Evolutionary conservation across 2,329 filamentous ascomycete species (phyloP), one percentile per base, ranked within the genome.

Genomic region (Penicillium hesseltinei): DNA sequence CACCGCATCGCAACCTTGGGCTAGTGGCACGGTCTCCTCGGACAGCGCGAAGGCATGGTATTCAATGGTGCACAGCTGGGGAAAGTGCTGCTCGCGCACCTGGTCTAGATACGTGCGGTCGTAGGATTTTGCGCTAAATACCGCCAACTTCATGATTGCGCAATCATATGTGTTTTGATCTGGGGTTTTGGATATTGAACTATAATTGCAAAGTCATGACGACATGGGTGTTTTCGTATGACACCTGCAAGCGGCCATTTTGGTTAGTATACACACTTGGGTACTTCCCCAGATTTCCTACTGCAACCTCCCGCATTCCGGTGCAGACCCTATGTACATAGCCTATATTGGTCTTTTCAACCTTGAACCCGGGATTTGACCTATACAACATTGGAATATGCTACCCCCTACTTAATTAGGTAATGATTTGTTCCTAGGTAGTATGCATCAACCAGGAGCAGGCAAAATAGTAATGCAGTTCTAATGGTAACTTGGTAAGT

Each of bases 61-160:
- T 56, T 76, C 68, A 52, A 88, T 73, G 11, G 83, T 77, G 62
- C 83, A 73, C 50, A 75, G 68, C 36, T 67, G 62, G 27, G 63
- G 40, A 50, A 71, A 62, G 38, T 77, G 50, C 25, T 51, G 9
- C 3, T 36, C 38, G 2, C 61, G 75, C 35, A 78, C 78, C 39
- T 75, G 72, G 39, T 77, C 72, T 40, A 88, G 75, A 70, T 80
- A 86, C 58, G 76, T 74, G 63, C 80, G 81, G 76, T 88, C 85
- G 73, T 87, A 87, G 48, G 83, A 77, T 72, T 88, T 87, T 54
- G 84, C 76, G 74, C 83, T 87, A 74, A 88, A 89, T 59, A 88
- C 79, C 62, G 83, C 81, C 68, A 88, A 75, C 71, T 83, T 84
- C 81, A 85, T 83, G 29, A 29, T 64, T 25, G 39, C 21, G 31